Base-by-base conservation (phyloP, 129 eudicot species). In the Arctium lappa region DNA sequence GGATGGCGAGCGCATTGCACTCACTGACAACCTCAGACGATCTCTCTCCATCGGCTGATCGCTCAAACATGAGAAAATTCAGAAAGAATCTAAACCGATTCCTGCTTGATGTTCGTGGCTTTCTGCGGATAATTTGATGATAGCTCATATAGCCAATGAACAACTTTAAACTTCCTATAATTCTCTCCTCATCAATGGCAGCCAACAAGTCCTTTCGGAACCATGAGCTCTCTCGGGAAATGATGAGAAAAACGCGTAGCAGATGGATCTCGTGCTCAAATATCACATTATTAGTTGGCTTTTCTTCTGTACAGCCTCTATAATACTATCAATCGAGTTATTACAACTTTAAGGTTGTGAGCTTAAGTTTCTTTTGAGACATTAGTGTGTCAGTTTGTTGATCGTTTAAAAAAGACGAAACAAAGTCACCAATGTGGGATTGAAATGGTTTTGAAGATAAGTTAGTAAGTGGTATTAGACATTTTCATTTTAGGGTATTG, bases 71-170 rank as follows among this genome's bases (percentile, higher is more conserved):
- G 84, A 95, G 93, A 89, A 93, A 87, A 80, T 95, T 95, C 89
- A 89, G 99, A 34, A 95, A 89, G 88, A 95, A 95, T 82, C 77
- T 95, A n/a, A 91, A 87, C 79, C 88, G 46, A 31, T 95, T 95
- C 80, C 94, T 95, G 18, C 36, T 85, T 29, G 99, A 95, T 84
- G 99, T 95, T 69, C 98, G 95, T 85, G 98, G 98, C 46, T 95
- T 95, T 87, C 89, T 95, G 8, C 94, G 99, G 34, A 82, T 86
- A 76, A 88, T 90, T 42, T 95, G 93, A 92, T 68, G 36, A 13
- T 63, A 4, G 32, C 13, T 31, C 48, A 60, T 60, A 60, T 3
- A 16, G 22, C 3, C 30, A 60, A 18, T 33, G 42, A 44, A 82
- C 82, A 76, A 70, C 27, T 44, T 71, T 72, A 44, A 50, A 37